These are phyloP conservation scores for Verticillium isaacii DNA, from an alignment of 2,329 filamentous ascomycete species.

Conservation along the genomic window DNA sequence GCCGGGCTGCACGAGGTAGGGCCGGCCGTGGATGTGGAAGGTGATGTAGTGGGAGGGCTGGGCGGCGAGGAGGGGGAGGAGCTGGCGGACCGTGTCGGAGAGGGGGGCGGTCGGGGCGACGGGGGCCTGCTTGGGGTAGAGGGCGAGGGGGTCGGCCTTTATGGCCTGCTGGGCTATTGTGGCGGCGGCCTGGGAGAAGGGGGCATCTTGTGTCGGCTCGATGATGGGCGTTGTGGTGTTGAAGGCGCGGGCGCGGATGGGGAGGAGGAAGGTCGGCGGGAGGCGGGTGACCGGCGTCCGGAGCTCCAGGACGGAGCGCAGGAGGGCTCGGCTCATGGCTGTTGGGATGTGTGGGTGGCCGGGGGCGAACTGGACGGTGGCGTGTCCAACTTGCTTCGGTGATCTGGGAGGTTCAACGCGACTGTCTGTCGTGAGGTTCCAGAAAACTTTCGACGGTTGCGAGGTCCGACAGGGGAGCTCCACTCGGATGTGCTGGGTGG, in stretches of 20 bases:
- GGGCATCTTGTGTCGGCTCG: slow-evolving; percentile 26
- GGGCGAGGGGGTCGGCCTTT: background rate
- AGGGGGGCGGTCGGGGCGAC: slow-evolving; percentile 32
- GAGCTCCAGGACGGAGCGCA: slow-evolving; percentile 60
- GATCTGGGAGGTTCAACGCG: background rate
- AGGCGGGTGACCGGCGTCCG: slow-evolving; percentile 39
- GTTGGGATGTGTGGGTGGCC: background rate
- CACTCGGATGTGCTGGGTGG: background rate
- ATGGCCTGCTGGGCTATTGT: slow-evolving; percentile 3
- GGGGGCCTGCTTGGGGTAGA: slow-evolving; percentile 1
- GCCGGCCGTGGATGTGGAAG: slow-evolving; percentile 71
- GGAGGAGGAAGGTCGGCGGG: slow-evolving; percentile 19
- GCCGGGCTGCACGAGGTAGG: slow-evolving; percentile 74
- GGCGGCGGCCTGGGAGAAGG: slow-evolving; percentile 12
- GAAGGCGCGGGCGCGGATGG: slow-evolving; percentile 28
- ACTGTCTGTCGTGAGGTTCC: background rate
- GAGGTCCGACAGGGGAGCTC: background rate
- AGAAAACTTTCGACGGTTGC: slow-evolving; percentile 2
- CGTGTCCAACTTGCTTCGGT: background rate
- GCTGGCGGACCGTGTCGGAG: slow-evolving; percentile 49
- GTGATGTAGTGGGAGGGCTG: slow-evolving; percentile 77
- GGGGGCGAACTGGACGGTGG: background rate
- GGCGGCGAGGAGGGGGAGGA: slow-evolving; percentile 67
- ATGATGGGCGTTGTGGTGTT: slow-evolving; percentile 46
- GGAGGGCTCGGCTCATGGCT: slow-evolving; percentile 53